Percentiles rank a stretch among this genome's conserved stretches.
Evolutionary conservation across 176 grass and related monocot genomes (phyloP).

Genomic region (Oryza nivara): DNA sequence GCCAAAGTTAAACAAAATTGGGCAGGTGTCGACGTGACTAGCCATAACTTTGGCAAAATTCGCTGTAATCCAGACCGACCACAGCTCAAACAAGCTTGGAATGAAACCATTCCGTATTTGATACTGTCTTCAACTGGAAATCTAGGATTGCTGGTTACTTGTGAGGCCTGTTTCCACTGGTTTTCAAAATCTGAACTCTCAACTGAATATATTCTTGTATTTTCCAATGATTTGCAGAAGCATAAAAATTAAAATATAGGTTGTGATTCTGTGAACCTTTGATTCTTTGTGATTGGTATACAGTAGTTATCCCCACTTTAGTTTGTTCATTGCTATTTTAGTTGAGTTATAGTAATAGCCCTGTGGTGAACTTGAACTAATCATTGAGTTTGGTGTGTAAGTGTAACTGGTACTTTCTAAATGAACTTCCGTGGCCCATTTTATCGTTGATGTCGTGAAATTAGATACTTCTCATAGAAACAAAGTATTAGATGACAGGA

Average conservation of each 20-base stretch:
- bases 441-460: not conserved
- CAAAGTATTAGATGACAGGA: not conserved
- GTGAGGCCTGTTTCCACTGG: not conserved
- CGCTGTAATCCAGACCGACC: too few relatives aligned
- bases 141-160: not conserved
- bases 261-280: not conserved
- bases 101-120: not conserved
- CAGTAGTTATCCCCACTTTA: not conserved
- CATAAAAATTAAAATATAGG: not conserved
- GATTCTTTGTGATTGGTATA: not conserved
- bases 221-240: not conserved
- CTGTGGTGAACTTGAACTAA: not conserved
- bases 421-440: not conserved
- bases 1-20: too few relatives aligned
- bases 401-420: conserved; percentile 19
- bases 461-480: not conserved
- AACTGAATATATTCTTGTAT: not conserved
- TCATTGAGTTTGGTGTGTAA: conserved; percentile 3
- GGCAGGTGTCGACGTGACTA: too few relatives aligned
- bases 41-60: too few relatives aligned
- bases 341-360: not conserved
- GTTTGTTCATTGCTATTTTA: too few relatives aligned
- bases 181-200: not conserved
- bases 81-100: not conserved
- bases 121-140: not conserved